phyloP scores from a whole-genome alignment of 352 stramenopile genomes.

The Lagenidium giganteum region DNA sequence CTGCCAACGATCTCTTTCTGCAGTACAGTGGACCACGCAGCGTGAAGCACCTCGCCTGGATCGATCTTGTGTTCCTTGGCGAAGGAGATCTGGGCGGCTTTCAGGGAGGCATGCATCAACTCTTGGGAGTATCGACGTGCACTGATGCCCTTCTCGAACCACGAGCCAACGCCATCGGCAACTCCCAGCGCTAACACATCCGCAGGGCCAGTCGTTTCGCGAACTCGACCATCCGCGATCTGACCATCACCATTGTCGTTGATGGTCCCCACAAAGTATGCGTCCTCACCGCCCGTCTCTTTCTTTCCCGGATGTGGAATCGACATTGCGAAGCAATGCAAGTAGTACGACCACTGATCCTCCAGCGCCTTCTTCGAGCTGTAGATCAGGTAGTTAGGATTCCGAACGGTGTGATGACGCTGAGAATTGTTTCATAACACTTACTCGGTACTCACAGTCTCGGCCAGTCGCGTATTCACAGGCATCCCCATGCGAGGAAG shows the following conservation, averaged over 20 bases:
- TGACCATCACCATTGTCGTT: conserved; percentile 21
- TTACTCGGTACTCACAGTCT: conserved; percentile 5
- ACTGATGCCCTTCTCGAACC: conserved; percentile 92
- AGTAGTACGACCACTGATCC: conserved; percentile 49
- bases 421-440: too few relatives aligned
- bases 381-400: too few relatives aligned
- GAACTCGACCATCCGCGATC: conserved; percentile 19
- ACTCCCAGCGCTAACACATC: conserved; percentile 91
- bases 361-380: conserved; percentile 4
- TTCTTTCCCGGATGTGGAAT: conserved; percentile 76
- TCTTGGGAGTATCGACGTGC: conserved; percentile 62
- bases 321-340: conserved; percentile 70
- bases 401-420: too few relatives aligned
- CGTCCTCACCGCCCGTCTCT: conserved; percentile 86
- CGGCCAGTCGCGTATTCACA: conserved; percentile 52
- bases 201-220: conserved; percentile 43
- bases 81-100: conserved; percentile 56
- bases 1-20: conserved; percentile 92
- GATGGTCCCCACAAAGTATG: conserved; percentile 89
- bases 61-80: conserved; percentile 56
- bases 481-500: conserved; percentile 75
- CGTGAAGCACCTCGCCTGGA: conserved; percentile 57
- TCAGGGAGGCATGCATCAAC: conserved; percentile 72
- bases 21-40: conserved; percentile 72
- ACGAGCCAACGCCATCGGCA: conserved; percentile 94